These are phyloP conservation scores for Tarenaya hassleriana DNA, from an alignment of 345 rosid species.

Conservation along the genomic window DNA sequence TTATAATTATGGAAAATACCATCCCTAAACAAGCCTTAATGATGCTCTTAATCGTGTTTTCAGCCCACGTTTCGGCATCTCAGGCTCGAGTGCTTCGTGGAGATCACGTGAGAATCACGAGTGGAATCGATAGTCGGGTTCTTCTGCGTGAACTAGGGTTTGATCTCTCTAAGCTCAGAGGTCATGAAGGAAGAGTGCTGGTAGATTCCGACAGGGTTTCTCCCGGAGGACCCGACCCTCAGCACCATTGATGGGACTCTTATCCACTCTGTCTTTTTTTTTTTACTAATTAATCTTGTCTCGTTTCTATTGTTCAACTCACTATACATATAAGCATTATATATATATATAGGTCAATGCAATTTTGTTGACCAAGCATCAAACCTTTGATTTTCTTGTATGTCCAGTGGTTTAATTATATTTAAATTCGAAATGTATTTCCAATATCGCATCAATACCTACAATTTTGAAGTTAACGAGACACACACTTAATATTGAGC, in stretches of 20 bases:
- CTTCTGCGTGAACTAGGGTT: conserved; percentile 30
- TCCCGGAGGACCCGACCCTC: conserved; percentile 32
- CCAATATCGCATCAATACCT: no score
- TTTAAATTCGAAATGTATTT: no score
- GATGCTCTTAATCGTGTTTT: conserved; percentile 25
- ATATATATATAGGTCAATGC: no score
- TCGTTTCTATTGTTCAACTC: no score
- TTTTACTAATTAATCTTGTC: no score
- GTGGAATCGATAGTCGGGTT: conserved; percentile 14
- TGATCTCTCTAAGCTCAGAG: conserved; percentile 27
- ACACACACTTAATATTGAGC: no score
- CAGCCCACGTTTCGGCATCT: conserved; percentile 12
- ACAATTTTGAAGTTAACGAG: no score
- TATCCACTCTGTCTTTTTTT: no score
- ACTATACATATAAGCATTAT: no score
- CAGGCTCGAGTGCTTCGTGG: conserved; percentile 27
- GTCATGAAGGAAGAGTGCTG: conserved; percentile 15
- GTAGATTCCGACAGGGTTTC: conserved; percentile 30
- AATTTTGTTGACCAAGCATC: no score
- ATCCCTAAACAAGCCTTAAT: conserved; percentile 20
- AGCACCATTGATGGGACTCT: conserved; percentile 22
- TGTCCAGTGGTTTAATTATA: no score
- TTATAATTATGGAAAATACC: conserved; percentile 23
- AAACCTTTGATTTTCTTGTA: no score
- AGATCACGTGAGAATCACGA: conserved; percentile 2